A percentile compares a stretch with the other conserved stretches of the same genome.
phyloP scores from a whole-genome alignment of 2,329 filamentous ascomycete species.

The Ophiognomonia clavigignenti-juglandacearum region DNA sequence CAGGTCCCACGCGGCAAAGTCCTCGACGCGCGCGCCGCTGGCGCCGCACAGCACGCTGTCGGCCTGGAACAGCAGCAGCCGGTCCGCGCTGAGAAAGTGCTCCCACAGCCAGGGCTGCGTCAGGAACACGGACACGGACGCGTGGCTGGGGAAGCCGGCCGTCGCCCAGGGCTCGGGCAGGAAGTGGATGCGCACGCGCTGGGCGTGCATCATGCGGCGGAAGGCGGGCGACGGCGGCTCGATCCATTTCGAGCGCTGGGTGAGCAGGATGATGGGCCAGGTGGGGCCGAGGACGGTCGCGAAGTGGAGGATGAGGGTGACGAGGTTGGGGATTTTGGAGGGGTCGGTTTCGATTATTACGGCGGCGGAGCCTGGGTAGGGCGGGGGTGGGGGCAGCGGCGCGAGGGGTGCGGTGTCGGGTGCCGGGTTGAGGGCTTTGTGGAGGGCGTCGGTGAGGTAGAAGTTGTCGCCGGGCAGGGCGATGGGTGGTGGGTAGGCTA shows the following conservation, averaged over 20 bases:
- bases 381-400: slow-evolving; percentile 1
- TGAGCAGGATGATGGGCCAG: slow-evolving; percentile 41
- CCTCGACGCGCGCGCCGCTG: slow-evolving; percentile 22
- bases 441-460: slow-evolving; percentile 11
- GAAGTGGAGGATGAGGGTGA: slow-evolving; percentile 27
- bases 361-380: slow-evolving; percentile 17
- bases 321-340: slow-evolving; percentile 32
- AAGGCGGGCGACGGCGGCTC: slow-evolving; percentile 27
- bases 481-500: background rate
- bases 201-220: slow-evolving; percentile 28
- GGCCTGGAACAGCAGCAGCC: slow-evolving; percentile 34
- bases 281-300: slow-evolving; percentile 31
- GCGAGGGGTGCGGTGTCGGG: slow-evolving; percentile 2
- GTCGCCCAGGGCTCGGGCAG: slow-evolving; percentile 28
- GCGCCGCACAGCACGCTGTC: slow-evolving; percentile 30
- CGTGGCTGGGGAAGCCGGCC: slow-evolving; percentile 30
- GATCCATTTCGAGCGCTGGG: slow-evolving; percentile 25
- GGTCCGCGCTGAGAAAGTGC: slow-evolving; percentile 27
- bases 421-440: slow-evolving; percentile 9
- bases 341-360: slow-evolving; percentile 35
- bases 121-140: slow-evolving; percentile 32
- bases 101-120: slow-evolving; percentile 32
- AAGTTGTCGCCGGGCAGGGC: slow-evolving; percentile 11
- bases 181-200: slow-evolving; percentile 32
- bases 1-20: slow-evolving; percentile 27